Evolutionary conservation across 2,329 filamentous ascomycete genomes (phyloP), one percentile per base, ranked within the genome.

Genomic region (Alternaria incomplexa): DNA sequence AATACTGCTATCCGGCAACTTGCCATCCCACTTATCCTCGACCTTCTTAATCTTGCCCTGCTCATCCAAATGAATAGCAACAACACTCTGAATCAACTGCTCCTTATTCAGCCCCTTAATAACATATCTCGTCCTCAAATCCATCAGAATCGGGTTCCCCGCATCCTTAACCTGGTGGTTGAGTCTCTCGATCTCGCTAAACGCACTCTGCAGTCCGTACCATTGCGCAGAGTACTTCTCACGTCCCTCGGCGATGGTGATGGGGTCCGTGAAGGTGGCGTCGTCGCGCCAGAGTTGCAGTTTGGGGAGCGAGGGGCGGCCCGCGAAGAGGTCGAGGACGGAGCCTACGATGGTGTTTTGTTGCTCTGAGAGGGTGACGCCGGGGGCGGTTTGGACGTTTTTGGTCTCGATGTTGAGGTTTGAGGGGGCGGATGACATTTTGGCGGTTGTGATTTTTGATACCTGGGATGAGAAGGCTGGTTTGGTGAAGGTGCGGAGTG

Each of bases 261-360:
- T 78, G 5, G 86, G 86, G 71, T 90, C 88, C 28, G 83, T 76
- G 75, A 90, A 90, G 0, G 81, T 83, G 8, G 83, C 88, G 40
- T 86, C 82, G 61, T 86, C 86, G 52, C 81, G 81, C 88, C 88
- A 90, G 23, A 90, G 82, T 13, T 82, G 79, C 48, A 90, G 83
- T 73, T 90, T 89, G 44, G 83, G 82, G 3, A 89, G 82, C 2
- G 86, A 86, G 0, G 88, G 87, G 17, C 84, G 82, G 48, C 88
- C 88, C 32, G 86, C 85, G 73, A 90, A 90, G 51, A 90, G 84
- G 72, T 90, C 88, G 23, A 90, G 82, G 13, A 90, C 82, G 48
- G 84, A 85, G 61, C 85, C 85, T 12, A 89, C 84, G 30, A 89
- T 62, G 0, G 87, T 82, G 63, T 85, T 84, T 70, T 90, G 86